Conservation (phyloP, 2,329 filamentous ascomycete species). For the Neofusicoccum umdonicola region DNA sequence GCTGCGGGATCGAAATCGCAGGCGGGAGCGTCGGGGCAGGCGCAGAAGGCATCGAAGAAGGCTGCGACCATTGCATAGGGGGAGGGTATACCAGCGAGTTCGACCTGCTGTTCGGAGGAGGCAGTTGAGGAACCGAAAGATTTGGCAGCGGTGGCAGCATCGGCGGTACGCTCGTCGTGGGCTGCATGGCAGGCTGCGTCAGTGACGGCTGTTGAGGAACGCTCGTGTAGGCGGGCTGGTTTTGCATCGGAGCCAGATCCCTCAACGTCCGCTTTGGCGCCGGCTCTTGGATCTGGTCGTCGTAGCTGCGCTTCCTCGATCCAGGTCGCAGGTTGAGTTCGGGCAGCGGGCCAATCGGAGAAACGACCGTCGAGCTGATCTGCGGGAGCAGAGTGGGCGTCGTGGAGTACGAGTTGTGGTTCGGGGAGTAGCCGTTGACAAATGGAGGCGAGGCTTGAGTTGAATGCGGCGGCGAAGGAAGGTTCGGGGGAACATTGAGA, state of each 20-base stretch:
- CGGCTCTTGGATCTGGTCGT: conserved; percentile 55
- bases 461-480: conserved; percentile 52
- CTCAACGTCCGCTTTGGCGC: conserved; percentile 50
- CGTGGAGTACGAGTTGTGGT: conserved; percentile 39
- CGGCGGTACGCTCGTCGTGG: conserved; percentile 19
- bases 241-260: conserved; percentile 9
- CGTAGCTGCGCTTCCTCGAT: conserved; percentile 58
- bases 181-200: conserved; percentile 27
- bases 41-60: conserved; percentile 37
- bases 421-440: conserved; percentile 40
- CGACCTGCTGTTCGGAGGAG: conserved; percentile 52
- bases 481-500: conserved; percentile 42
- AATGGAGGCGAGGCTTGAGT: conserved; percentile 53
- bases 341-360: conserved; percentile 44
- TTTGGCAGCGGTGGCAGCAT: conserved; percentile 66
- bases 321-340: conserved; percentile 37
- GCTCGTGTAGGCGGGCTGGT: not conserved
- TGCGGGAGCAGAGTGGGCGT: conserved; percentile 40
- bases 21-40: conserved; percentile 28
- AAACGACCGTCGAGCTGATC: conserved; percentile 42
- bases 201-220: conserved; percentile 22
- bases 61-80: conserved; percentile 52
- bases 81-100: conserved; percentile 75
- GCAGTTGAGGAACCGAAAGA: conserved; percentile 59
- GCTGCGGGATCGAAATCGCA: conserved; percentile 26